Evolutionary conservation across 495 filamentous ascomycete species (phyloP).

Genomic region (Cairneyella variabilis): DNA sequence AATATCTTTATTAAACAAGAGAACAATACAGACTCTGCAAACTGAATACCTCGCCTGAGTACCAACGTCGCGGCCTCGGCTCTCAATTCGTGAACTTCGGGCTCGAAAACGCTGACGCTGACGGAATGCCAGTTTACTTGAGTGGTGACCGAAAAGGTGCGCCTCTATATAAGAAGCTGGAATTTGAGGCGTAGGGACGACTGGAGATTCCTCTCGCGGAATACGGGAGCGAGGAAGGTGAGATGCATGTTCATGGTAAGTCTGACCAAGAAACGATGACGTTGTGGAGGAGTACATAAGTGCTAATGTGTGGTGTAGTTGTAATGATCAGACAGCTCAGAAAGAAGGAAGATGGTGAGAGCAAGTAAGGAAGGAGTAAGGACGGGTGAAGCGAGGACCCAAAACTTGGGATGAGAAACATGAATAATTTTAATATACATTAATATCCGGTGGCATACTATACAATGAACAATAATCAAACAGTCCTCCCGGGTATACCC

Average conservation of each 20-base stretch:
- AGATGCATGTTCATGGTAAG: neutral
- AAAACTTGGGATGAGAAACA: neutral
- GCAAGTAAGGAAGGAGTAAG: neutral
- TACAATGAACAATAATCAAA: neutral
- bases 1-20: no score
- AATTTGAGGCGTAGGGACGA: neutral
- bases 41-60: no score
- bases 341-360: neutral
- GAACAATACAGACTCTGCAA: no score
- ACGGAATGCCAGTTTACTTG: neutral
- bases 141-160: neutral
- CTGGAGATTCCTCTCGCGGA: conserved; percentile 1
- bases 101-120: no score
- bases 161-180: neutral
- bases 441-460: neutral
- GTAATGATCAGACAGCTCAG: neutral
- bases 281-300: neutral
- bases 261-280: neutral
- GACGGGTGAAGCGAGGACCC: neutral
- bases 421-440: neutral
- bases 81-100: no score
- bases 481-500: neutral
- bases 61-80: no score
- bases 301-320: neutral
- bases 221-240: neutral